Conservation (phyloP, 257 asterid species). For the Eucommia ulmoides region DNA sequence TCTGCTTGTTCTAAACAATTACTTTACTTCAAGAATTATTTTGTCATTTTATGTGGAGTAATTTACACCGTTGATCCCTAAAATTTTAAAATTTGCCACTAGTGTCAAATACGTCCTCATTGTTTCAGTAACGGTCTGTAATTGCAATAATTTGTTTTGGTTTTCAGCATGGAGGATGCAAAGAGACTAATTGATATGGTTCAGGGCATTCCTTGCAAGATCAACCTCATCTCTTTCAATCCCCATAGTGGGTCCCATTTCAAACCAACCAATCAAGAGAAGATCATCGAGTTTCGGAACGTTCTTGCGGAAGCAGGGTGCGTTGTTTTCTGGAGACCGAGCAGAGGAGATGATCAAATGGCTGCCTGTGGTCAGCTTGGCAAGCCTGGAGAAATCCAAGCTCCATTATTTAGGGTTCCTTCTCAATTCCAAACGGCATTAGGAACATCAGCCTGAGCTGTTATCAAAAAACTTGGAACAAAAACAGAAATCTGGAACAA, state of each 20-base stretch:
- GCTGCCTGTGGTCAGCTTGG: conserved; percentile 99
- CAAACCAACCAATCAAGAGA: conserved; percentile 65
- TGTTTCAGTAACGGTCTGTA: not conserved
- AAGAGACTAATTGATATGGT: conserved; percentile 62
- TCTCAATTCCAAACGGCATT: conserved; percentile 47
- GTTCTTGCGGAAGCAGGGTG: conserved; percentile 72
- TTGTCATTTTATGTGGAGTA: not conserved
- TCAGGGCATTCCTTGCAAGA: conserved; percentile 92
- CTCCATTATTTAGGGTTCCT: conserved; percentile 78
- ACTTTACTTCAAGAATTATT: not conserved
- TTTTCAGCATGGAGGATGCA: conserved; percentile 69
- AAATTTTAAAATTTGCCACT: no score
- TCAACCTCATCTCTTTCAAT: conserved; percentile 85
- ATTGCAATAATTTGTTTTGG: not conserved
- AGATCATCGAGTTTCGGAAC: conserved; percentile 73
- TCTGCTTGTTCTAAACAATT: not conserved
- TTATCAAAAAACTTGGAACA: no score
- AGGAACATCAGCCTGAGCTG: conserved; percentile 21
- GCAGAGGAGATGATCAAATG: conserved; percentile 96
- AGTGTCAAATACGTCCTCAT: not conserved
- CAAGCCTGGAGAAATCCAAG: conserved; percentile 72
- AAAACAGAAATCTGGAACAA: no score
- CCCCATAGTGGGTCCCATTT: conserved; percentile 79
- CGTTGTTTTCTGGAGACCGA: conserved; percentile 48
- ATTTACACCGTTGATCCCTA: not conserved